Evolutionary conservation across 192 early-diverging fungal genomes (phyloP).

Genomic region (Backusella australiensis): DNA sequence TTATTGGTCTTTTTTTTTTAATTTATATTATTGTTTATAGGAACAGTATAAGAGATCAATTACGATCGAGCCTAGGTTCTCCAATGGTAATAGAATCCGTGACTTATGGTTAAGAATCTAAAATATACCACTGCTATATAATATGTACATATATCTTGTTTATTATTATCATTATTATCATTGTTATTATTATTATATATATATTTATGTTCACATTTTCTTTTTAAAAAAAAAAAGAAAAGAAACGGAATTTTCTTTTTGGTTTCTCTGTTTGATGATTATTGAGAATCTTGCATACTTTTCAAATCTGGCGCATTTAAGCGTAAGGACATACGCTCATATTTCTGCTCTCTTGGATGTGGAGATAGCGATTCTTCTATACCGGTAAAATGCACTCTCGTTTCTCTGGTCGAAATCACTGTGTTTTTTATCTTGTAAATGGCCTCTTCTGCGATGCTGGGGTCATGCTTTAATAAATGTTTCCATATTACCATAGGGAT

Average conservation of each 20-base stretch:
- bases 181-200: neutral
- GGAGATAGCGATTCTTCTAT: neutral
- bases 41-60: slow-evolving; percentile 19
- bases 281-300: neutral
- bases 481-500: neutral
- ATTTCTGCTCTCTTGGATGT: neutral
- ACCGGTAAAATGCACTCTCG: neutral
- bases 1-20: neutral
- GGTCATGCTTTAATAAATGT: neutral
- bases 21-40: neutral
- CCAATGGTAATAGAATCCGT: slow-evolving; percentile 18
- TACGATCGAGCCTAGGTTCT: slow-evolving; percentile 11
- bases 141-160: neutral
- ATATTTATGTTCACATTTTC: neutral
- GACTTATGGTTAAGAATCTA: slow-evolving; percentile 20
- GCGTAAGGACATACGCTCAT: neutral
- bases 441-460: neutral
- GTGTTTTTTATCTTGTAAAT: neutral
- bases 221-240: neutral
- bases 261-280: neutral
- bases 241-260: neutral
- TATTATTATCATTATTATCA: neutral
- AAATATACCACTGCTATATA: neutral
- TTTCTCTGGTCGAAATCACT: neutral
- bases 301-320: neutral